phyloP scores from a whole-genome alignment of 1,284 basidiomycete genomes.

The Dichomitus squalens region DNA sequence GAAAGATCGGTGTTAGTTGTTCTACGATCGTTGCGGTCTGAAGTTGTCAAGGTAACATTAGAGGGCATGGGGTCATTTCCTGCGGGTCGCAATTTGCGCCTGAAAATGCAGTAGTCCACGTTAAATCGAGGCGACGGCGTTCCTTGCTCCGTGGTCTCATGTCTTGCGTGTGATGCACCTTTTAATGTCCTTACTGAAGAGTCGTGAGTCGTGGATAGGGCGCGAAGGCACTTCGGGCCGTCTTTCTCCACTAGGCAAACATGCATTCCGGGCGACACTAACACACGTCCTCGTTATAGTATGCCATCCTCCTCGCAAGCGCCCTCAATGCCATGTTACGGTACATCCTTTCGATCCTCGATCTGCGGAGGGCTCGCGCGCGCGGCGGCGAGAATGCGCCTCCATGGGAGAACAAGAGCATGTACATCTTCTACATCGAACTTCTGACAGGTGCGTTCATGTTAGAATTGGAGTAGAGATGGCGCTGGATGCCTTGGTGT shows the following conservation, averaged over 20 bases:
- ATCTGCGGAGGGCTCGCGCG: conserved; percentile 74
- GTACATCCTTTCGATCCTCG: conserved; percentile 85
- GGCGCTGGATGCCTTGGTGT: too few relatives aligned
- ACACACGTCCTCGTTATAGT: conserved; percentile 46
- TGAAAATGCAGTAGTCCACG: too few relatives aligned
- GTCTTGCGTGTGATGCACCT: too few relatives aligned
- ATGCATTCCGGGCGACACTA: not conserved
- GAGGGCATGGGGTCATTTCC: too few relatives aligned
- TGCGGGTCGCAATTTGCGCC: too few relatives aligned
- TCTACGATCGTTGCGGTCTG: not conserved
- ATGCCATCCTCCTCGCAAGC: conserved; percentile 88
- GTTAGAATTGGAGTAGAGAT: not conserved
- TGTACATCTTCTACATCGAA: conserved; percentile 96
- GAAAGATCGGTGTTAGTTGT: not conserved
- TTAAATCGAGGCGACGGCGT: too few relatives aligned
- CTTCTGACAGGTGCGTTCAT: conserved; percentile 72
- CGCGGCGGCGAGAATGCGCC: conserved; percentile 87
- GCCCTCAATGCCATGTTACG: conserved; percentile 80
- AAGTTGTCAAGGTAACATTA: too few relatives aligned
- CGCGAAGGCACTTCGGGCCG: too few relatives aligned
- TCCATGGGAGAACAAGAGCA: conserved; percentile 97
- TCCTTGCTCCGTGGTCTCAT: too few relatives aligned
- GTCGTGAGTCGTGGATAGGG: too few relatives aligned
- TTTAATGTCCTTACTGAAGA: too few relatives aligned
- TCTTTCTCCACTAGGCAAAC: not conserved